These are phyloP conservation scores for Claviceps sp. DNA, from an alignment of 2,329 filamentous ascomycete species.

Conservation along the genomic window DNA sequence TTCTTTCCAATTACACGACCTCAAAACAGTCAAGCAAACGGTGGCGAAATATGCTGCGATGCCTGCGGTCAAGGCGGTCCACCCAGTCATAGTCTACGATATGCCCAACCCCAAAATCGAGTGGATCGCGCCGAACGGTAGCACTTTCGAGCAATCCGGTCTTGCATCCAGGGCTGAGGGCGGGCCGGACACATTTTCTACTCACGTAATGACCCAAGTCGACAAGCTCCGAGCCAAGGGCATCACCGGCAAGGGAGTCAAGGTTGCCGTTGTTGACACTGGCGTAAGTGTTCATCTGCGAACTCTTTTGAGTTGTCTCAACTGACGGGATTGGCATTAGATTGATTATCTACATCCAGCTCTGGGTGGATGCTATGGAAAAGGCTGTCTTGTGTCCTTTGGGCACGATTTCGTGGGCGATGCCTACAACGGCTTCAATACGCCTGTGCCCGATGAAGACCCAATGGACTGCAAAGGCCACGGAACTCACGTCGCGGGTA, in stretches of 20 bases:
- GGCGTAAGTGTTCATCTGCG: conserved; percentile 28
- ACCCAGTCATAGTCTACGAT: conserved; percentile 31
- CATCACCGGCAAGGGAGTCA: conserved; percentile 36
- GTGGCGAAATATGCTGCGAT: conserved; percentile 27
- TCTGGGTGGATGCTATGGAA: conserved; percentile 50
- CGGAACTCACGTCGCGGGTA: conserved; percentile 49
- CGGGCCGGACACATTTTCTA: conserved; percentile 26
- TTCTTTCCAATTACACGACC: conserved; percentile 37
- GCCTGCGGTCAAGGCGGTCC: conserved; percentile 34
- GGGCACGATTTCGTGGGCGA: conserved; percentile 49
- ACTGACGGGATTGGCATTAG: conserved; percentile 13
- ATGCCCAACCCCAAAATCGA: conserved; percentile 32
- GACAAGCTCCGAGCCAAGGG: conserved; percentile 36
- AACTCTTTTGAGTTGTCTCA: neutral
- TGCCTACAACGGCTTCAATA: conserved; percentile 27
- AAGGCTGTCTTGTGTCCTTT: conserved; percentile 41
- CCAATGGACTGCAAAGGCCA: conserved; percentile 46
- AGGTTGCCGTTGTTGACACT: conserved; percentile 39
- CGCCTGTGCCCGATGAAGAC: conserved; percentile 31
- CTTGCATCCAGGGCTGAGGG: conserved; percentile 11
- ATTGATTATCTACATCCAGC: conserved; percentile 51
- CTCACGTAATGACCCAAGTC: conserved; percentile 44
- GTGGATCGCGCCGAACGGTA: conserved; percentile 24
- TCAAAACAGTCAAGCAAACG: conserved; percentile 28
- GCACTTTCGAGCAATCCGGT: conserved; percentile 9